Conservation (phyloP, 495 filamentous ascomycete genomes). For the Recurvomyces mirabilis region DNA sequence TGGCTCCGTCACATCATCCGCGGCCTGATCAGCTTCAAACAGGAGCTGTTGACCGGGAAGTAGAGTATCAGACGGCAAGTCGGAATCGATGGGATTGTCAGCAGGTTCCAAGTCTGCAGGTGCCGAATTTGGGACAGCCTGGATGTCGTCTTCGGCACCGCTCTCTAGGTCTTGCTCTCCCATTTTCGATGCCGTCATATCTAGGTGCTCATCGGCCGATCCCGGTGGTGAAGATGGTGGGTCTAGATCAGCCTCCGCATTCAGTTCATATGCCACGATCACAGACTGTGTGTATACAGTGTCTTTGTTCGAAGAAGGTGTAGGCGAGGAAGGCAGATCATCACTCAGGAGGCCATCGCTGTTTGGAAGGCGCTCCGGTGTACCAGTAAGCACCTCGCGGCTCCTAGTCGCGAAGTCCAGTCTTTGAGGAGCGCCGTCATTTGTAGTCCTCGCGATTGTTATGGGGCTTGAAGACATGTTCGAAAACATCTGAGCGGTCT, state of each 20-base stretch:
- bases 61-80: conserved; percentile 11
- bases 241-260: no score
- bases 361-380: conserved; percentile 11
- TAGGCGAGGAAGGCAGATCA: conserved; percentile 13
- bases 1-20: no score
- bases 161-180: neutral
- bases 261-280: no score
- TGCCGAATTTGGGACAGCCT: neutral
- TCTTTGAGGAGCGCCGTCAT: conserved; percentile 19
- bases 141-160: neutral
- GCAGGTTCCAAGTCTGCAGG: neutral
- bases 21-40: conserved; percentile 9
- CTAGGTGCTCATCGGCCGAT: neutral
- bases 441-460: conserved; percentile 3
- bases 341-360: conserved; percentile 37
- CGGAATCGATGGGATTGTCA: neutral
- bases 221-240: neutral
- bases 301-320: neutral
- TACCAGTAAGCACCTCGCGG: neutral
- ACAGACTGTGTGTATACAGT: no score
- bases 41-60: conserved; percentile 11
- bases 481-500: conserved; percentile 59
- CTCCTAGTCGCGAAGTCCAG: conserved; percentile 32
- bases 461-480: conserved; percentile 53
- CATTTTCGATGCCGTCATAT: neutral